phyloP scores from a whole-genome alignment of 768 basidiomycete genomes.

The Russula olivacea region DNA sequence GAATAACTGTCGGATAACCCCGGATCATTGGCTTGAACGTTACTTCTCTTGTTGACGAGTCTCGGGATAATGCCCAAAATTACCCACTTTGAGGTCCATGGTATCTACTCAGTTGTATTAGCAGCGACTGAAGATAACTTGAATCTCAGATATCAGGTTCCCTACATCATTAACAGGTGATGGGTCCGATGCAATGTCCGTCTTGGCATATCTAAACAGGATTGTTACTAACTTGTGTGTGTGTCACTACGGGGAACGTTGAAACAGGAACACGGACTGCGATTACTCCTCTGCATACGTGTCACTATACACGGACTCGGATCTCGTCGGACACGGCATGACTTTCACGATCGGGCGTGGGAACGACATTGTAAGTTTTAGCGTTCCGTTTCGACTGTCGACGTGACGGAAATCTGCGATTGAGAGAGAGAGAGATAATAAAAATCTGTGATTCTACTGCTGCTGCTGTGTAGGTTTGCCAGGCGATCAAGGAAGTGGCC shows the following conservation, averaged over 20 bases:
- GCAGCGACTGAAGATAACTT: neutral
- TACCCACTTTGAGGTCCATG: slow-evolving; percentile 53
- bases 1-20: too few relatives aligned
- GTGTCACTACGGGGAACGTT: neutral
- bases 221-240: neutral
- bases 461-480: slow-evolving; percentile 53
- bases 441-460: neutral
- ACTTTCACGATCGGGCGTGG: slow-evolving; percentile 93
- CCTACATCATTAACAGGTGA: slow-evolving; percentile 88
- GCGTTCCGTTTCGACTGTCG: neutral
- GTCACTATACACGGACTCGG: slow-evolving; percentile 60
- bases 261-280: slow-evolving; percentile 81
- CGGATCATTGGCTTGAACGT: too few relatives aligned
- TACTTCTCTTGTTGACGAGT: neutral
- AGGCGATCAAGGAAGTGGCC: slow-evolving; percentile 73
- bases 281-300: slow-evolving; percentile 96
- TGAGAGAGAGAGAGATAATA: neutral
- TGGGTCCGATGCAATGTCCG: slow-evolving; percentile 89
- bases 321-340: slow-evolving; percentile 86
- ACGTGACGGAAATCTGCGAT: neutral
- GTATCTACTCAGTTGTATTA: slow-evolving; percentile 29
- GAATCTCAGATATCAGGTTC: slow-evolving; percentile 71
- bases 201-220: neutral
- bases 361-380: slow-evolving; percentile 72
- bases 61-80: slow-evolving; percentile 38